Evolutionary conservation across 306 rosid genomes (phyloP), one percentile per base, ranked within the genome.

Genomic region (Castanea mollissima): DNA sequence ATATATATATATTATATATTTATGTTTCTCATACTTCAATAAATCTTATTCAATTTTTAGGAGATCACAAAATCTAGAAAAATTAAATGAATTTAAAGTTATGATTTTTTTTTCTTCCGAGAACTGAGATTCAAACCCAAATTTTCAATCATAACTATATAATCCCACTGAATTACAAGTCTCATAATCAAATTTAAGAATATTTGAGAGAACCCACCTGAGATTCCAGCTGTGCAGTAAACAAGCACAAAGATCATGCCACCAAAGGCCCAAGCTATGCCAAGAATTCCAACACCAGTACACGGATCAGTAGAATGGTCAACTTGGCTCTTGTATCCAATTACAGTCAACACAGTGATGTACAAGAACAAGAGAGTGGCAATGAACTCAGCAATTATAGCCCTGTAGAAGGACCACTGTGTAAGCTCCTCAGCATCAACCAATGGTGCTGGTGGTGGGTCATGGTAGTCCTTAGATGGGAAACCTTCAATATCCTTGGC

Each of bases 361-460:
- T 92, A 94, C 77, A 94, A 76, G 87, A 94, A 92, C 86, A 94
- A 85, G 62, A 94, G 93, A 1, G 98, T 92, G 75, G 98, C 98
- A 14, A 92, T 82, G 76, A 94, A 94, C 88, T 94, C 97, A 5
- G 98, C 98, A 1, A 94, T 92, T 69, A 90, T 73, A 32, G 97
- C 96, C 29, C 98, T 82, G 80, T 92, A 88, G 20, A 92, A 94
- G n/a, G 98, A 94, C 98, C 98, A 92, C 44, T 80, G 69, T 5
- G 54, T 11, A 9, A 94, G 79, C 80, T 94, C 98, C 1, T 46
- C 46, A 8, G 89, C 9, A 81, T 94, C 97, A 41, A 90, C 44
- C 44, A 94, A 60, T 0, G 91, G 94, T 0, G 91, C 89, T 0
- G 96, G 94, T 1, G 94, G 98, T 4, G 92, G 96, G 76, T 94